A percentile compares a stretch with the other conserved stretches of the same genome.
These are phyloP conservation scores for Hibiscus mutabilis DNA, from an alignment of 345 rosid genomes.

Conservation along the genomic window DNA sequence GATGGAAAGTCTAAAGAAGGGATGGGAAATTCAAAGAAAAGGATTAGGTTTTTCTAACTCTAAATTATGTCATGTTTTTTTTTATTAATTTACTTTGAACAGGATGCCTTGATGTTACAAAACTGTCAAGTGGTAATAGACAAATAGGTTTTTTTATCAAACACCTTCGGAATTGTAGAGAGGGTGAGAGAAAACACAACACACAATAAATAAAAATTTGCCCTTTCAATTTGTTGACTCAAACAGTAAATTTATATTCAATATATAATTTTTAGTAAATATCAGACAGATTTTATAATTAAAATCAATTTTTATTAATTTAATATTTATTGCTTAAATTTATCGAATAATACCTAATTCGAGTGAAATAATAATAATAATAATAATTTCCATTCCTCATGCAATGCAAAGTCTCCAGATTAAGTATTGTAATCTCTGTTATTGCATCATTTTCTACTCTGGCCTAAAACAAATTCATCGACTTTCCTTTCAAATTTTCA, in stretches of 20 bases:
- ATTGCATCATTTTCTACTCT: no score
- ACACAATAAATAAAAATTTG: conserved; percentile 1
- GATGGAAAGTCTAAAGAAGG: background rate
- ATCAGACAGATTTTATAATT: no score
- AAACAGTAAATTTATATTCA: background rate
- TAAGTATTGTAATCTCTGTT: no score
- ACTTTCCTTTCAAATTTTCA: no score
- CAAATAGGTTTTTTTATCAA: conserved; percentile 31
- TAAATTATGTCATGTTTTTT: background rate
- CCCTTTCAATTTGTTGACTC: conserved; percentile 14
- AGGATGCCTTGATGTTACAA: conserved; percentile 46
- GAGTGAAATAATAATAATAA: no score
- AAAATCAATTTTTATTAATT: no score
- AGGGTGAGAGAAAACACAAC: background rate
- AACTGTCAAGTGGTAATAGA: conserved; percentile 45
- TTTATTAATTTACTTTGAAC: background rate
- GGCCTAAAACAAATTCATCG: no score
- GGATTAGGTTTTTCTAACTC: background rate
- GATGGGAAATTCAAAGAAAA: conserved; percentile 1
- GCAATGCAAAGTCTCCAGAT: no score
- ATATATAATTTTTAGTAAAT: no score
- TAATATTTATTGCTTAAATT: no score
- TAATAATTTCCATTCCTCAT: no score
- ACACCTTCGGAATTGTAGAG: conserved; percentile 48
- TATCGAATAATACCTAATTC: no score